Conservation (phyloP, 495 filamentous ascomycete species). For the Amphirosellinia nigrospora region DNA sequence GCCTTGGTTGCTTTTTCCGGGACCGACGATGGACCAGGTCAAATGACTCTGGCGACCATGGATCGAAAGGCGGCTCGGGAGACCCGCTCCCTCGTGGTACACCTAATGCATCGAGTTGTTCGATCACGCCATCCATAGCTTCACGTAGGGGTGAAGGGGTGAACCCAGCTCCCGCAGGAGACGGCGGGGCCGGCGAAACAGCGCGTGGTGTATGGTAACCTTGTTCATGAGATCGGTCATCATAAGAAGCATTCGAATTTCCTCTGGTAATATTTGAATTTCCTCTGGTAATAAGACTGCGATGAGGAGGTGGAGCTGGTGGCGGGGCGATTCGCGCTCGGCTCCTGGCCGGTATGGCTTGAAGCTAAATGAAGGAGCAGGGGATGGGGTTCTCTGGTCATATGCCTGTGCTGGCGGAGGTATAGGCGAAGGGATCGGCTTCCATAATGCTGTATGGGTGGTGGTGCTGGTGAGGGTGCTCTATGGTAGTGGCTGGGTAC, state of each 20-base stretch:
- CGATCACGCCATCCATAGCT: constrained; percentile 99
- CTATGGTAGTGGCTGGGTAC: constrained; percentile 51
- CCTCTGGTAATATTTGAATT: constrained; percentile 37
- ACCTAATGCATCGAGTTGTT: constrained; percentile 89
- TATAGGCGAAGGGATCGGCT: constrained; percentile 41
- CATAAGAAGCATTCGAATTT: constrained; percentile 41
- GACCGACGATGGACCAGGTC: constrained; percentile 61
- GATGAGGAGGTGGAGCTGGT: constrained; percentile 61
- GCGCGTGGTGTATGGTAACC: constrained; percentile 59
- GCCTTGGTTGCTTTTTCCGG: constrained; percentile 52
- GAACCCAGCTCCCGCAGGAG: constrained; percentile 67
- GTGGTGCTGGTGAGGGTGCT: constrained; percentile 61
- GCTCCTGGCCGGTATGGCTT: constrained; percentile 49
- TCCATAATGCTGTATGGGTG: constrained; percentile 33
- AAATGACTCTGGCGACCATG: constrained; percentile 93
- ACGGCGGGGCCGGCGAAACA: constrained; percentile 64
- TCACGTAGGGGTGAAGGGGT: constrained; percentile 91
- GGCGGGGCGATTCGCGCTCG: constrained; percentile 54
- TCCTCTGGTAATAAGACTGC: constrained; percentile 41
- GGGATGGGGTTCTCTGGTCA: constrained; percentile 43
- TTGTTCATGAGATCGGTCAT: constrained; percentile 35
- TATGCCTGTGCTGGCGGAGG: constrained; percentile 42
- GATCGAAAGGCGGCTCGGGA: constrained; percentile 66
- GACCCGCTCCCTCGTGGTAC: constrained; percentile 59
- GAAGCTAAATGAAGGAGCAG: constrained; percentile 48